phyloP scores from a whole-genome alignment of 2,329 filamentous ascomycete genomes.

The Trichoderma polysporum region DNA sequence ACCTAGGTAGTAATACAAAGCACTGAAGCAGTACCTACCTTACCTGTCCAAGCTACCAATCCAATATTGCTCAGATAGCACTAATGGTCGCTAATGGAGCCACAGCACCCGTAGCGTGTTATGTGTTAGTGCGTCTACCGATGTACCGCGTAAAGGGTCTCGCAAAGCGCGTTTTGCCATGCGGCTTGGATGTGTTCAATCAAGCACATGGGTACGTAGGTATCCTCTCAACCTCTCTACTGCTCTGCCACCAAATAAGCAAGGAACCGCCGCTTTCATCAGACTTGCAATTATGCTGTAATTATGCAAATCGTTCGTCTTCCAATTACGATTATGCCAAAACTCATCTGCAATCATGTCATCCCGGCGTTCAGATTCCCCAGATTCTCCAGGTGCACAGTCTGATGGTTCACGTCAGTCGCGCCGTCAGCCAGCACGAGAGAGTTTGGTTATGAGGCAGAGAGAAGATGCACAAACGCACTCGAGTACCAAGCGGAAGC shows the following conservation, averaged over 20 bases:
- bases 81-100: neutral
- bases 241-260: neutral
- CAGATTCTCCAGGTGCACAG: slow-evolving; percentile 22
- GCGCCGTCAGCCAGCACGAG: slow-evolving; percentile 22
- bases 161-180: neutral
- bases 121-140: neutral
- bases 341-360: slow-evolving; percentile 20
- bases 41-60: no score
- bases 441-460: slow-evolving; percentile 30
- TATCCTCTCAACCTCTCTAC: neutral
- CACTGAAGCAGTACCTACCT: no score
- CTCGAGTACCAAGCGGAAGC: slow-evolving; percentile 35
- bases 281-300: neutral
- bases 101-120: neutral
- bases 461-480: slow-evolving; percentile 25
- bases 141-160: neutral
- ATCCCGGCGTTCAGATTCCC: slow-evolving; percentile 19
- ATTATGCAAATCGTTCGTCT: neutral
- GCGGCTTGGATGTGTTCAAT: neutral
- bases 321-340: slow-evolving; percentile 28
- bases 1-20: neutral
- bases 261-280: neutral
- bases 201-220: no score
- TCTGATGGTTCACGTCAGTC: slow-evolving; percentile 28
- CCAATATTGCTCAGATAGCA: no score